phyloP scores from a whole-genome alignment of 768 basidiomycete genomes.

The Mycena latifolia region DNA sequence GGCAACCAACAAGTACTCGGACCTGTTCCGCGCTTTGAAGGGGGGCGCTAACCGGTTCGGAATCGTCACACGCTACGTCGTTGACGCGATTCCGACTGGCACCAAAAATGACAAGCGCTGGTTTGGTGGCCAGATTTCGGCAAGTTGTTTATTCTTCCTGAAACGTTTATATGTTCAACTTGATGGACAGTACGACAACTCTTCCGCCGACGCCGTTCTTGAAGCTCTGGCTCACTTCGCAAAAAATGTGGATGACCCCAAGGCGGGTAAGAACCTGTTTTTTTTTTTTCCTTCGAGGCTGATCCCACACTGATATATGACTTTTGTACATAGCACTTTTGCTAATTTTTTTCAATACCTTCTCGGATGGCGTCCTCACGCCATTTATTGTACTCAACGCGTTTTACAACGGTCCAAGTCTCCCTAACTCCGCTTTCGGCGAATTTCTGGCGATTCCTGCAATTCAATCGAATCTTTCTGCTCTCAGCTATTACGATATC shows the following conservation, averaged over 20 bases:
- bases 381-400: no score
- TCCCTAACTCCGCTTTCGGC: no score
- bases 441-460: no score
- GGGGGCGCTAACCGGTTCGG: slow-evolving; percentile 59
- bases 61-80: slow-evolving; percentile 57
- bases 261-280: slow-evolving; percentile 52
- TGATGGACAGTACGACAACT: slow-evolving; percentile 32
- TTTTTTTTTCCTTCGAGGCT: no score
- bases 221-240: slow-evolving; percentile 47
- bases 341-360: no score
- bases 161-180: not conserved
- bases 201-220: slow-evolving; percentile 49
- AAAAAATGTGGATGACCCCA: slow-evolving; percentile 49
- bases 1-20: slow-evolving; percentile 51
- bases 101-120: slow-evolving; percentile 50
- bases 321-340: no score
- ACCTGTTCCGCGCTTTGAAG: slow-evolving; percentile 58
- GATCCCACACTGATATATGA: no score
- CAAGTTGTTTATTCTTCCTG: slow-evolving; percentile 36
- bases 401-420: no score
- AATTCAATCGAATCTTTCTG: no score
- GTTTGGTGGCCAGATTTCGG: slow-evolving; percentile 53
- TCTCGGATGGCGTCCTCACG: no score
- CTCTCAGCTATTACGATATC: no score
- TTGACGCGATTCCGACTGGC: slow-evolving; percentile 53